Evolutionary conservation across 768 basidiomycete genomes (phyloP).

Genomic region (Suillus clintonianus): DNA sequence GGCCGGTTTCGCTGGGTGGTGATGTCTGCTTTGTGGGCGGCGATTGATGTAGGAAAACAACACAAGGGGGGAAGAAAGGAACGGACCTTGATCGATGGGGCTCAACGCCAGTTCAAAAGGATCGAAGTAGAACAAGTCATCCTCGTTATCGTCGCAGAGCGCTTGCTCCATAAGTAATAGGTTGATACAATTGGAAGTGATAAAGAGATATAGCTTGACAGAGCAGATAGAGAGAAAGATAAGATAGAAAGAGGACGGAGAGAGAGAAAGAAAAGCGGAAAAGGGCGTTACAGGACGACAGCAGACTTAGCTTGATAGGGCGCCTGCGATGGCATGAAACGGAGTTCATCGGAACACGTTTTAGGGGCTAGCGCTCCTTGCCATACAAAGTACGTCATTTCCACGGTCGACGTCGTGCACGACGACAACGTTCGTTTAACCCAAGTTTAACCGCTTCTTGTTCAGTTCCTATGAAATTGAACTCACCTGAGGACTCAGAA

Average conservation of each 20-base stretch:
- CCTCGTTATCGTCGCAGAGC: slow-evolving; percentile 53
- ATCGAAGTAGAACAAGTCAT: slow-evolving; percentile 53
- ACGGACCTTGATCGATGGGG: slow-evolving; percentile 1
- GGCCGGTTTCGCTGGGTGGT: background rate
- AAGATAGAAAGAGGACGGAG: slow-evolving; percentile 9
- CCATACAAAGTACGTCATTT: slow-evolving; percentile 2
- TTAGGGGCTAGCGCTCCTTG: slow-evolving; percentile 1
- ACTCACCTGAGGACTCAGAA: background rate
- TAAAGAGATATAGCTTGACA: slow-evolving; percentile 12
- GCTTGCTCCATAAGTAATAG: slow-evolving; percentile 37
- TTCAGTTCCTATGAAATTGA: background rate
- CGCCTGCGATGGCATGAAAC: background rate
- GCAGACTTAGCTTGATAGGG: slow-evolving; percentile 23
- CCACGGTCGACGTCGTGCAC: background rate
- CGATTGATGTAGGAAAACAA: slow-evolving; percentile 3
- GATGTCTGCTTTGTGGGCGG: slow-evolving; percentile 5
- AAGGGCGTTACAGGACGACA: slow-evolving; percentile 20
- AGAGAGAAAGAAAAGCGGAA: background rate
- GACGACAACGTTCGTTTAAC: background rate
- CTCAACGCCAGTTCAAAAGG: slow-evolving; percentile 36
- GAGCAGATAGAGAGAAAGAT: slow-evolving; percentile 19
- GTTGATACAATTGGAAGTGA: slow-evolving; percentile 13
- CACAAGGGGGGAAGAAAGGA: slow-evolving; percentile 11
- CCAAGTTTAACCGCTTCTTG: too few relatives aligned
- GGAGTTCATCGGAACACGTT: background rate